Evolutionary conservation across 805 yeast species (phyloP), one percentile per base, ranked within the genome.

Genomic region (Kodamaea hsintzibuensis): DNA sequence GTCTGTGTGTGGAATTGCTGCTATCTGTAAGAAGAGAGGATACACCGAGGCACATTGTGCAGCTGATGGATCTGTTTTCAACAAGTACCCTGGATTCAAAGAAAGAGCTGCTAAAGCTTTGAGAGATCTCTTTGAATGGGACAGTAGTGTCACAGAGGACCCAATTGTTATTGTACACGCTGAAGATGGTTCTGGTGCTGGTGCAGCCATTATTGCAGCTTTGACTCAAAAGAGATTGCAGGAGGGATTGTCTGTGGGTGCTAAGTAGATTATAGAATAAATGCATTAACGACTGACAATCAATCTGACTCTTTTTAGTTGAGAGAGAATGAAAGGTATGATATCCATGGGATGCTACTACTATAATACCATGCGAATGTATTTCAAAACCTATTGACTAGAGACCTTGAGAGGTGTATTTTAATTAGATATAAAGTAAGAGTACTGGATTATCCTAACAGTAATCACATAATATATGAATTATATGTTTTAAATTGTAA

Each of bases 141-240:
- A 62, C 30, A 58, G 63, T 16, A 30, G 42, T 14, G 62, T 56
- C n/a, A 62, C 77, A 59, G 83, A 84, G 55, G 91, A 91, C 71
- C 98, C 98, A 60, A 85, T 95, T 66, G 74, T 80, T 59, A 84
- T 92, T 62, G 89, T 87, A 42, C 89, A 96, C 55, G 98, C 99
- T 60, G 97, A 93, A 77, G 99, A 95, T 77, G 99, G 99, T 64
- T 88, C 95, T 39, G 98, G 98, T 78, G 97, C 90, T 48, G 99
- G 99, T 69, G 99, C 99, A 53, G 99, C 98, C 50, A 82, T 93
- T 64, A 93, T 95, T 74, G 98, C 99, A 52, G 98, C 98, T 44
- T 82, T 93, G 72, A 88, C 98, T 54, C 83, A 88, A 71, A 80
- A 83, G 71, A 86, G 99, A 78, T 78, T 86, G 65, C 79, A 76